Evolutionary conservation across 768 basidiomycete genomes (phyloP).

Genomic region (Cyathus striatus): DNA sequence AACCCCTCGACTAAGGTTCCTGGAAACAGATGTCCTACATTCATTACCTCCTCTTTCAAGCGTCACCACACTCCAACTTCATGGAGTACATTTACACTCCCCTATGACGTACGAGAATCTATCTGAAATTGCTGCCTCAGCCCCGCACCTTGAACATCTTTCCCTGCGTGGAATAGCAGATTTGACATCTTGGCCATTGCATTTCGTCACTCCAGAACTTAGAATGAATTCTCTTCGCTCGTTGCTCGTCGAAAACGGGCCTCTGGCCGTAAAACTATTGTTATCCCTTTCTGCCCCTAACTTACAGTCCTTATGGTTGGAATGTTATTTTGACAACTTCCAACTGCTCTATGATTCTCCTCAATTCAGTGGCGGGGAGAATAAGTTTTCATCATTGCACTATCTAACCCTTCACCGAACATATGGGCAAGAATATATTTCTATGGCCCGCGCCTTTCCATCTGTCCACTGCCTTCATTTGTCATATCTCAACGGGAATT

Average conservation of each 20-base stretch:
- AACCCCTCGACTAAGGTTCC: conserved; percentile 14
- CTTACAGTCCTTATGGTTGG: conserved; percentile 30
- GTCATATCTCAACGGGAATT: conserved; percentile 15
- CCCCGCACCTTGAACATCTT: conserved; percentile 19
- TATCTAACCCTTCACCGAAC: conserved; percentile 22
- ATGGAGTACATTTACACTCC: conserved; percentile 7
- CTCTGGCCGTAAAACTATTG: conserved; percentile 19
- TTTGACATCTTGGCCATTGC: conserved; percentile 13
- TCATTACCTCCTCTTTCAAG: conserved; percentile 19
- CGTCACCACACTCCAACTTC: conserved; percentile 25
- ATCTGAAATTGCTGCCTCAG: conserved; percentile 11
- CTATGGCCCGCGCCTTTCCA: conserved; percentile 17
- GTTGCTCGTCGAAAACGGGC: conserved; percentile 21
- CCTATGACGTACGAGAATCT: conserved; percentile 12
- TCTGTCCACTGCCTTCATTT: conserved; percentile 25
- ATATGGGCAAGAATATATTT: not conserved
- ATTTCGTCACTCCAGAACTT: conserved; percentile 9
- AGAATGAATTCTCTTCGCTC: conserved; percentile 17
- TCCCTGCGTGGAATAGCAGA: conserved; percentile 20
- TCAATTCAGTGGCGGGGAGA: conserved; percentile 10
- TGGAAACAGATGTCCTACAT: conserved; percentile 21
- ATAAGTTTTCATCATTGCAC: conserved; percentile 23
- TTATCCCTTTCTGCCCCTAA: conserved; percentile 20
- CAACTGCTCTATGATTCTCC: conserved; percentile 13
- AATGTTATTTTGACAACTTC: conserved; percentile 18